phyloP scores from a whole-genome alignment of 768 basidiomycete species.

The Podaxis sp. region DNA sequence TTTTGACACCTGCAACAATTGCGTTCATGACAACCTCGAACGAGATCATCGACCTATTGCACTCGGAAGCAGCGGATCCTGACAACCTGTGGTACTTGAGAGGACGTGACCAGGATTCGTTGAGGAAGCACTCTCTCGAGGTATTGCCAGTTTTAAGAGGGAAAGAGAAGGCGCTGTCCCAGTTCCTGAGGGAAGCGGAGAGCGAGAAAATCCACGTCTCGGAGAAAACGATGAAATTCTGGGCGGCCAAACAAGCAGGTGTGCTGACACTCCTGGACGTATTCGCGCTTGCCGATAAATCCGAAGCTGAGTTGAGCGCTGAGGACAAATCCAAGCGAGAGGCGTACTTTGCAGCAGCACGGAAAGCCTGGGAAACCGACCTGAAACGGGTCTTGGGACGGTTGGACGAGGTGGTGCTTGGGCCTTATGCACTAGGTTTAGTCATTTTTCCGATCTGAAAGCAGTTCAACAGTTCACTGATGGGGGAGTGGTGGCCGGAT shows the following conservation, averaged over 20 bases:
- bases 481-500: slow-evolving; percentile 2
- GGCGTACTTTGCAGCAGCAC: slow-evolving; percentile 47
- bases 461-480: neutral
- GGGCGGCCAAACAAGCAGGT: slow-evolving; percentile 50
- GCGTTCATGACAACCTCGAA: slow-evolving; percentile 54
- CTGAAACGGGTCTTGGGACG: slow-evolving; percentile 41
- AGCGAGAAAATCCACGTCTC: slow-evolving; percentile 45
- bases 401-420: slow-evolving; percentile 55
- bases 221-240: slow-evolving; percentile 58
- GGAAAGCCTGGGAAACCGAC: slow-evolving; percentile 46
- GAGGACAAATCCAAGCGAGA: slow-evolving; percentile 35
- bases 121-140: slow-evolving; percentile 42
- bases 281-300: slow-evolving; percentile 39
- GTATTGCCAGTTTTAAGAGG: slow-evolving; percentile 38
- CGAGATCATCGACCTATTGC: slow-evolving; percentile 53
- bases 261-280: slow-evolving; percentile 41
- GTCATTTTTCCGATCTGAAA: slow-evolving; percentile 15
- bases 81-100: slow-evolving; percentile 54
- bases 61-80: slow-evolving; percentile 61
- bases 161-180: slow-evolving; percentile 44
- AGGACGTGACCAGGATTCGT: slow-evolving; percentile 50
- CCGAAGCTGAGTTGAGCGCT: slow-evolving; percentile 32
- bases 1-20: slow-evolving; percentile 76
- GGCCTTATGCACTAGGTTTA: slow-evolving; percentile 61
- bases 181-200: slow-evolving; percentile 50